These are phyloP conservation scores for Chrysopogon serrulatus DNA, from an alignment of 176 grass and related monocot genomes.

Conservation along the genomic window DNA sequence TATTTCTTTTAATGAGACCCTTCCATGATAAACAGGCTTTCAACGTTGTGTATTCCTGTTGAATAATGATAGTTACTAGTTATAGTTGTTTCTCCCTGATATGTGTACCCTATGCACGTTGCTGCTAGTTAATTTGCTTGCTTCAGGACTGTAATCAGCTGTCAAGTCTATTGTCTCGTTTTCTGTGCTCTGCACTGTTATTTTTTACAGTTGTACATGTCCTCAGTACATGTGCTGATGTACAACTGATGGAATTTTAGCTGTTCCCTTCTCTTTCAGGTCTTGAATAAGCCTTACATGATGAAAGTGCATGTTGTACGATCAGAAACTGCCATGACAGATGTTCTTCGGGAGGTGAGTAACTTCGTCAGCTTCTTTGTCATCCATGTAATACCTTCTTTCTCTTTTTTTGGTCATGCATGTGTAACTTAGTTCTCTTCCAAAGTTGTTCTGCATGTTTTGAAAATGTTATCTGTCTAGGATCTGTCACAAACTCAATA, in stretches of 20 bases:
- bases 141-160: constrained; percentile 7
- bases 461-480: background rate
- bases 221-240: background rate
- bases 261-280: constrained; percentile 31
- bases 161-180: background rate
- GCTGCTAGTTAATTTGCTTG: constrained; percentile 7
- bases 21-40: background rate
- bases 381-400: background rate
- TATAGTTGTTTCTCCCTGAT: background rate
- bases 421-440: background rate
- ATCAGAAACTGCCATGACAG: constrained; percentile 89
- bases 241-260: constrained; percentile 23
- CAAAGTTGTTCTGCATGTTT: background rate
- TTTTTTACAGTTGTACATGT: background rate
- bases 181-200: background rate
- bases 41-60: background rate
- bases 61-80: background rate
- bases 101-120: background rate
- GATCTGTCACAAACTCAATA: background rate
- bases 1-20: background rate
- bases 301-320: constrained; percentile 63
- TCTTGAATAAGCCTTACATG: constrained; percentile 77
- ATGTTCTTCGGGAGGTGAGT: constrained; percentile 87
- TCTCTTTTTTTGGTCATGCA: background rate
- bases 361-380: constrained; percentile 9